Evolutionary conservation across 345 rosid species (phyloP).

Genomic region (Streptanthus diversifolius): DNA sequence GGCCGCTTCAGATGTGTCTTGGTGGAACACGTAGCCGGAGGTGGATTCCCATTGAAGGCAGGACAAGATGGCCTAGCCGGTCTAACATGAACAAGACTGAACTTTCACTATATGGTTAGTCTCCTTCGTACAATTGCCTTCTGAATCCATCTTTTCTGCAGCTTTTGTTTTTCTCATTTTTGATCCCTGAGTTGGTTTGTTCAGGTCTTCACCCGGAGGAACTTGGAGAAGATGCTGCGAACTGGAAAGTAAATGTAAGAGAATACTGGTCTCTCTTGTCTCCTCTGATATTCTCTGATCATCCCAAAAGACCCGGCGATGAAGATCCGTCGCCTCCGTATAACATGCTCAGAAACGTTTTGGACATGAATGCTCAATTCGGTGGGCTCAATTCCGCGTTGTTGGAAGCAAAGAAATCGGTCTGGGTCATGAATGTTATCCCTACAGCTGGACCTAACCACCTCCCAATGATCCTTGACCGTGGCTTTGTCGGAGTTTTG

Average conservation of each 20-base stretch:
- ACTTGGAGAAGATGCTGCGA: constrained; percentile 56
- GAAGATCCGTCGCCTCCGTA: constrained; percentile 98
- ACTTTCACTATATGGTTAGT: constrained; percentile 74
- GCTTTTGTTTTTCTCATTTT: neutral
- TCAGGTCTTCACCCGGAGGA: constrained; percentile 72
- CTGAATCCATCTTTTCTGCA: neutral
- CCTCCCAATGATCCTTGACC: constrained; percentile 84
- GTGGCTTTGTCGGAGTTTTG: constrained; percentile 85
- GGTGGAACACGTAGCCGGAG: constrained; percentile 77
- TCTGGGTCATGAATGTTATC: constrained; percentile 98
- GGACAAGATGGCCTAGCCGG: constrained; percentile 83
- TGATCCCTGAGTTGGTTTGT: constrained; percentile 12
- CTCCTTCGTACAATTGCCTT: constrained; percentile 7
- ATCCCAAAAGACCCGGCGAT: constrained; percentile 98
- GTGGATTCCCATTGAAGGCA: constrained; percentile 84
- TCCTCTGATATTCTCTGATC: constrained; percentile 97
- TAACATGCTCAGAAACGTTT: constrained; percentile 93
- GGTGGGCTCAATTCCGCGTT: constrained; percentile 90
- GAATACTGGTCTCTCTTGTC: constrained; percentile 97
- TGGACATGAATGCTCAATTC: constrained; percentile 94
- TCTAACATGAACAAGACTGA: constrained; percentile 68
- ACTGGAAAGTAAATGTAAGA: constrained; percentile 53
- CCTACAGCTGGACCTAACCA: constrained; percentile 79
- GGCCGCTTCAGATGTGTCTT: constrained; percentile 79
- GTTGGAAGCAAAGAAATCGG: constrained; percentile 73